Evolutionary conservation across 208 protist genomes (phyloP).

Genomic region (Wallacemonas collosoma): DNA sequence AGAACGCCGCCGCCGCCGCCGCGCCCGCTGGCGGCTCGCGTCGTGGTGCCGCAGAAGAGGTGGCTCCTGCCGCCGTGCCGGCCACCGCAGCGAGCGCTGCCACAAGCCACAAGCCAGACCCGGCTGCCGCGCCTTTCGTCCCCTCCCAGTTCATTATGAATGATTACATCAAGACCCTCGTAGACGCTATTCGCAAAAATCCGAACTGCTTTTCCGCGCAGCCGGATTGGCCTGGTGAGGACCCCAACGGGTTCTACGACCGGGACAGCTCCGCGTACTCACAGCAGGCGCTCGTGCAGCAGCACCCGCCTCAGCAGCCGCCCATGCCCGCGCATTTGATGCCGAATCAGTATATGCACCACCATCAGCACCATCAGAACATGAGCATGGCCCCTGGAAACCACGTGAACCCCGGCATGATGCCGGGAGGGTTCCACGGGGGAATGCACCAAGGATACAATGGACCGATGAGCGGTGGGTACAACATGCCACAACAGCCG

Average conservation of each 20-base stretch:
- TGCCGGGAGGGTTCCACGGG: not conserved
- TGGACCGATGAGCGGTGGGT: constrained; percentile 9
- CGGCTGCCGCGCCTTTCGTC: constrained; percentile 46
- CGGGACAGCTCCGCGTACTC: constrained; percentile 72
- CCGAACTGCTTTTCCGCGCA: constrained; percentile 47
- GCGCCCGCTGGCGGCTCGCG: constrained; percentile 12
- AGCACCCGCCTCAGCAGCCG: constrained; percentile 12
- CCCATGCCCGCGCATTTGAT: constrained; percentile 14
- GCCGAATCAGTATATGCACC: constrained; percentile 13
- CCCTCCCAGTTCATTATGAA: constrained; percentile 32
- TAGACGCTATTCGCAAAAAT: constrained; percentile 46
- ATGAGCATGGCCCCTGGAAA: constrained; percentile 18
- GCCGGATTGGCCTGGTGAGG: constrained; percentile 59
- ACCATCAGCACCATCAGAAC: constrained; percentile 11
- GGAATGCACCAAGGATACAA: constrained; percentile 6
- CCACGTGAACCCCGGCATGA: constrained; percentile 12
- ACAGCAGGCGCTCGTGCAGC: constrained; percentile 21
- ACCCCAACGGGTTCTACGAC: constrained; percentile 49
- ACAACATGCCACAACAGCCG: constrained; percentile 39
- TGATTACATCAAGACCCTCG: constrained; percentile 60
- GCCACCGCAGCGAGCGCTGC: constrained; percentile 13
- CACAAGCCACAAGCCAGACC: constrained; percentile 43
- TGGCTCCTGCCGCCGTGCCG: constrained; percentile 1
- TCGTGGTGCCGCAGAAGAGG: constrained; percentile 18
- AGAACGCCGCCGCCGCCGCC: constrained; percentile 8